Conservation (phyloP, 2,329 filamentous ascomycete genomes). For the Grosmannia serpens region DNA sequence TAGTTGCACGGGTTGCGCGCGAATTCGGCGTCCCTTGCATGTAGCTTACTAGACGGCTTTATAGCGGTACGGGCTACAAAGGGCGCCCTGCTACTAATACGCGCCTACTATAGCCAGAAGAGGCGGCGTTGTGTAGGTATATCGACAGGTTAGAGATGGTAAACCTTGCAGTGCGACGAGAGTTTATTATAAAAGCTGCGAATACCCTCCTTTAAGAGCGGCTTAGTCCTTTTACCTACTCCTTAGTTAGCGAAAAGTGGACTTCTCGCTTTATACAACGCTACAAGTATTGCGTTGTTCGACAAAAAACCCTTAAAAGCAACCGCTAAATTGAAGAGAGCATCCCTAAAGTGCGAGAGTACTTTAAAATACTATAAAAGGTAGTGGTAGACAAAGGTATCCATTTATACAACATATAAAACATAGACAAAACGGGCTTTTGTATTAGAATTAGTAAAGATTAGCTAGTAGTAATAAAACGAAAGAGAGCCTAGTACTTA, state of each 20-base stretch:
- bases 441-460: background rate
- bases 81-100: background rate
- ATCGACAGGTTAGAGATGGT: background rate
- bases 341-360: background rate
- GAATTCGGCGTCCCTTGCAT: too few species aligned
- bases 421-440: constrained; percentile 1
- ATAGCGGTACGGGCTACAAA: too few species aligned
- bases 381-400: background rate
- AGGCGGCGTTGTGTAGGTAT: background rate
- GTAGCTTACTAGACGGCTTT: too few species aligned
- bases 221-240: background rate
- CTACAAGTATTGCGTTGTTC: background rate
- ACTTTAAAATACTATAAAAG: background rate
- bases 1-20: too few species aligned
- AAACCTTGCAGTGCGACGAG: background rate
- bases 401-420: background rate
- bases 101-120: background rate
- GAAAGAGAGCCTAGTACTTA: background rate
- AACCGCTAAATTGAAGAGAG: background rate
- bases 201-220: background rate
- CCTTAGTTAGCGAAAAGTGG: background rate
- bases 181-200: background rate
- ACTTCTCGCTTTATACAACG: background rate
- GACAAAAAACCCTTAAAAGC: background rate
- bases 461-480: background rate